Evolutionary conservation across 352 stramenopile genomes (phyloP).

Genomic region (Phytophthora melonis): DNA sequence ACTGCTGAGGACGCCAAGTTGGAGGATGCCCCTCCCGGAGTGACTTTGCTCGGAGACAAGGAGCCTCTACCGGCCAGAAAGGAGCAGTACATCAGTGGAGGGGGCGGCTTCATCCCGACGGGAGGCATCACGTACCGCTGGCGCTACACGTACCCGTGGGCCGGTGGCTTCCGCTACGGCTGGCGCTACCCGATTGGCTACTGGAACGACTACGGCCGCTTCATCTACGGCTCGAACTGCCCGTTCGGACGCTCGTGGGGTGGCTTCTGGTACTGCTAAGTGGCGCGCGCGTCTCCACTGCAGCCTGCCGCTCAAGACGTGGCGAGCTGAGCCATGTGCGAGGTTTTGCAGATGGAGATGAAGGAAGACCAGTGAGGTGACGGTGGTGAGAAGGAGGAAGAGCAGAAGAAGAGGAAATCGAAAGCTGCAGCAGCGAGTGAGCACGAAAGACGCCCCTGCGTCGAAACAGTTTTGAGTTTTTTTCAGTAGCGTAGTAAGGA

Average conservation of each 20-base stretch:
- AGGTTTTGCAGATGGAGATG: conserved; percentile 20
- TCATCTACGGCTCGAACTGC: conserved; percentile 42
- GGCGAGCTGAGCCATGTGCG: conserved; percentile 20
- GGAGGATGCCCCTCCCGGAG: conserved; percentile 36
- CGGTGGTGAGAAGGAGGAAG: not conserved
- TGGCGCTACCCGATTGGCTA: conserved; percentile 54
- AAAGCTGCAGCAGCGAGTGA: conserved; percentile 1
- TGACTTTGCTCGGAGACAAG: conserved; percentile 30
- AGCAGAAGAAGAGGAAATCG: not conserved
- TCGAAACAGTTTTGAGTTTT: conserved; percentile 15
- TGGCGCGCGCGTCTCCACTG: conserved; percentile 12
- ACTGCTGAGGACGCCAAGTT: not conserved
- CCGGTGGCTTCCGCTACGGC: conserved; percentile 39
- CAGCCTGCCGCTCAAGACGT: conserved; percentile 22
- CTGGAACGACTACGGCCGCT: conserved; percentile 46
- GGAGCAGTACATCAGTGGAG: conserved; percentile 33
- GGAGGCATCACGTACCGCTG: conserved; percentile 43
- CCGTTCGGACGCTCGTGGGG: conserved; percentile 42
- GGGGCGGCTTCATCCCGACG: conserved; percentile 41
- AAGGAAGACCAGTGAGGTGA: not conserved
- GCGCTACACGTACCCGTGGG: conserved; percentile 39
- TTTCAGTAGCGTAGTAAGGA: conserved; percentile 32
- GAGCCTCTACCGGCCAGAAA: conserved; percentile 37
- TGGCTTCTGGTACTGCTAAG: conserved; percentile 51
- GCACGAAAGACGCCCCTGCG: conserved; percentile 3